Evolutionary conservation across 2,329 filamentous ascomycete species (phyloP).

Genomic region (Penicillium janthinellum): DNA sequence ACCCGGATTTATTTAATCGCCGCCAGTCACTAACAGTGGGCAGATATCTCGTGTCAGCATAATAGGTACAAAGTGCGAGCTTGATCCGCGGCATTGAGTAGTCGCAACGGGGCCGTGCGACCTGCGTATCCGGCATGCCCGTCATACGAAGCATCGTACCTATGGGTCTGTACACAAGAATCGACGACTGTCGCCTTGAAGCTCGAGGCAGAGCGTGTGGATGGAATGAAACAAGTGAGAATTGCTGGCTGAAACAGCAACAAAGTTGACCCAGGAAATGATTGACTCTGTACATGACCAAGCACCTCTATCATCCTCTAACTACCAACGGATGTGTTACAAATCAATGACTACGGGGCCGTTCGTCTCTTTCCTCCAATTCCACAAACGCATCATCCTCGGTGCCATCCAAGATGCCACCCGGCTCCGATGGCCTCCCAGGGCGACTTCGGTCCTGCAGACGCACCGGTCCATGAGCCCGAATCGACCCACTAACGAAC

Average conservation of each 20-base stretch:
- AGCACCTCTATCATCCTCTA: slow-evolving; percentile 14
- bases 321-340: slow-evolving; percentile 11
- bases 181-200: neutral
- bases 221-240: neutral
- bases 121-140: too few species aligned
- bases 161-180: neutral
- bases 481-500: slow-evolving; percentile 19
- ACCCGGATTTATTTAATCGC: too few species aligned
- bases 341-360: slow-evolving; percentile 9
- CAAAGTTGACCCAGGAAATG: too few species aligned
- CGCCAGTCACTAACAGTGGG: too few species aligned
- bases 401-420: slow-evolving; percentile 54
- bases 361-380: slow-evolving; percentile 42
- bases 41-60: too few species aligned
- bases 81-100: too few species aligned
- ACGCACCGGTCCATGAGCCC: slow-evolving; percentile 15
- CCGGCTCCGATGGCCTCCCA: slow-evolving; percentile 21
- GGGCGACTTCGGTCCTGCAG: slow-evolving; percentile 22
- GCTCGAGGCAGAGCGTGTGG: neutral
- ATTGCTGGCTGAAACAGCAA: neutral
- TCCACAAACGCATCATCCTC: slow-evolving; percentile 53
- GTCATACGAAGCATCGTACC: too few species aligned
- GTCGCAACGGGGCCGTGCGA: too few species aligned
- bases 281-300: neutral
- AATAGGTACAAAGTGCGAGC: too few species aligned